Evolutionary conservation across 345 rosid species (phyloP), one percentile per base, ranked within the genome.

Genomic region (Eucalyptus decipiens): DNA sequence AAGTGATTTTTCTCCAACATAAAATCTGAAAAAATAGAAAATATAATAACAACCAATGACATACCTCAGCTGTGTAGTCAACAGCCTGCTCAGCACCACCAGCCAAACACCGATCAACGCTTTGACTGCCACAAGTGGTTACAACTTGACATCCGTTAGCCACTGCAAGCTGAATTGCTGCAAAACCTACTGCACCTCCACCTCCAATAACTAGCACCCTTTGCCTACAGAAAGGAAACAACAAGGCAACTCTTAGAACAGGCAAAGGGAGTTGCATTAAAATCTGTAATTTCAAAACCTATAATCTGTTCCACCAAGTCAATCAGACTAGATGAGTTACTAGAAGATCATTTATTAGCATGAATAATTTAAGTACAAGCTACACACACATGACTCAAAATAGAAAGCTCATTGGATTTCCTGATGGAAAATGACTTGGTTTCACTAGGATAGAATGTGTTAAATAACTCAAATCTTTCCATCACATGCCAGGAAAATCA

Each of bases 101-200:
- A 87, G 93, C 93, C 54, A 92, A 91, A 86, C 95, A 88, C 50
- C 96, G 92, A 37, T 93, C 93, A 72, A 93, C 89, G 37, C 96
- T 97, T 92, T 92, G 94, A 92, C 95, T 90, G 40, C 97, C 97
- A 94, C 99, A 97, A 60, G 99, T 97, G 83, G 97, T 94, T 80
- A 94, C 90, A 89, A 95, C 98, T 86, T 92, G 95, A 88, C 98
- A 97, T n/a, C 96, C 95, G 58, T 92, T 92, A 90, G 97, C 98
- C 56, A 95, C 95, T 6, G 96, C 95, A 88, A 97, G 92, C 95
- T 97, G 99, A 88, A 96, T 95, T 90, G 99, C 99, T 88, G 99
- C 90, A 90, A 95, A 97, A 76, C 99, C 99, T 81, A 97, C 99
- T 8, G 99, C 99, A 65, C 99, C 99, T 88, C 99, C 99, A 87